Base-by-base conservation (phyloP, 169 alveolate species). In the Besnoitia besnoiti region DNA sequence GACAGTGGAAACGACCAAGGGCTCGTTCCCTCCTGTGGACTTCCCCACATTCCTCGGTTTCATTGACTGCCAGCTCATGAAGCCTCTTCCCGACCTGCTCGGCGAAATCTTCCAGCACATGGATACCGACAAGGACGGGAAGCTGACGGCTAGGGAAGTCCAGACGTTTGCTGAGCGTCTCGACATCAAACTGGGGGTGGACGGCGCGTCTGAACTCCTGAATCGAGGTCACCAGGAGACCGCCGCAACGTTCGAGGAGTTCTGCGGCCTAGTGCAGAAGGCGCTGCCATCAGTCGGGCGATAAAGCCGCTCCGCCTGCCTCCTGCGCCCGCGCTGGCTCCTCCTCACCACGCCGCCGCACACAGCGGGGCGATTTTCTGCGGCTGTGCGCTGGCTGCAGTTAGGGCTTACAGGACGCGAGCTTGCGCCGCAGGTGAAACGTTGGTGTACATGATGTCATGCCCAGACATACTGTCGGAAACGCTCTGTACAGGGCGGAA, bases 221-320 rank as follows among this genome's bases (percentile, higher is more conserved):
- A 35, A 42, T 77, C n/a, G 87, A 2, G 87, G 87, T 0, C 37
- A 40, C 39, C 40, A 44, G n/a, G 87, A 37, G 40, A 42, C 87
- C 0, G 3, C 30, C 24, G 87, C 59, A 77, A 42, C 10, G 3
- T 77, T 77, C 40, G 44, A 39, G 59, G 59, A 77, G 37, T 77
- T 77, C 59, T 77, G 87, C 40, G 87, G 44, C 33, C 87, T 77
- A 14, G 87, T 77, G 21, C 87, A 77, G 59, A 10, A 16, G 87
- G 10, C 87, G 10, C 87, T 77, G 61, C 87, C 87, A 0, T 39
- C 87, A 30, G 59, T 40, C 8, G 35, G 37, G 3, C 10, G 59
- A 77, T 37, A 42, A 30, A 77, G 3, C 24, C 67, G 27, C n/a
- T n/a, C n/a, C n/a, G n/a, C n/a, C n/a, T n/a, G n/a, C n/a, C n/a